Base-by-base conservation (phyloP, 495 filamentous ascomycete species). In the Hyaloscypha variabilis region DNA sequence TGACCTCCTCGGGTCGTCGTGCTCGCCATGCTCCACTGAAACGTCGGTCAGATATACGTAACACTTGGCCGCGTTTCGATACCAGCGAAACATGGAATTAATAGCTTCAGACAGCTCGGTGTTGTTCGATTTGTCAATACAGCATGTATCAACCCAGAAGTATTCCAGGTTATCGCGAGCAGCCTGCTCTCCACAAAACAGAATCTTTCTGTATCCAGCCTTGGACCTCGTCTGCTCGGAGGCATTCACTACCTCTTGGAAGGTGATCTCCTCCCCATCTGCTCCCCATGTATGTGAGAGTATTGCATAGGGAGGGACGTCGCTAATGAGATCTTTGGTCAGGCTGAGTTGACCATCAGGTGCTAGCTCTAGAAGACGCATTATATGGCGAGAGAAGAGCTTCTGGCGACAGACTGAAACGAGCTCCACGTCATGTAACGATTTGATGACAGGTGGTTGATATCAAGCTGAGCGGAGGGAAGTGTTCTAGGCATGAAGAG, bases 91-190 rank as follows among this genome's bases (percentile, higher is more conserved):
- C 51, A 54, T 54, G 19, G 51, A 54, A 23, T 77, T 79, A 31
- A 79, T 74, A 14, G 77, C 70, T 52, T 77, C 74, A 8, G 63
- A 67, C 1, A 79, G 67, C 51, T 68, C 77, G 2, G 77, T 74
- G 60, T 58, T 71, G 58, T 63, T 69, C n/a, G 31, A 52, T 53
- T 71, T 71, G 34, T 71, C 52, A 63, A 69, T 79, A 55, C 78
- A 79, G 60, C 76, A 79, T 2, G 78, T 80, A 64, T 80, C 78
- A 2, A 80, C 64, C 78, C 77, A 81, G 1, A 71, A 64, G 63
- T 73, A 78, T 23, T 70, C n/a, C 8, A 67, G 65, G 11, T 59
- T 51, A 25, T 70, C 60, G 11, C 26, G 17, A 1, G 24, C 5
- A 11, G 76, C 72, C 60, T 61, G 54, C 1, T 19, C 55, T 21